These are phyloP conservation scores for Trametopsis cervina DNA, from an alignment of 768 basidiomycete species.

Conservation along the genomic window DNA sequence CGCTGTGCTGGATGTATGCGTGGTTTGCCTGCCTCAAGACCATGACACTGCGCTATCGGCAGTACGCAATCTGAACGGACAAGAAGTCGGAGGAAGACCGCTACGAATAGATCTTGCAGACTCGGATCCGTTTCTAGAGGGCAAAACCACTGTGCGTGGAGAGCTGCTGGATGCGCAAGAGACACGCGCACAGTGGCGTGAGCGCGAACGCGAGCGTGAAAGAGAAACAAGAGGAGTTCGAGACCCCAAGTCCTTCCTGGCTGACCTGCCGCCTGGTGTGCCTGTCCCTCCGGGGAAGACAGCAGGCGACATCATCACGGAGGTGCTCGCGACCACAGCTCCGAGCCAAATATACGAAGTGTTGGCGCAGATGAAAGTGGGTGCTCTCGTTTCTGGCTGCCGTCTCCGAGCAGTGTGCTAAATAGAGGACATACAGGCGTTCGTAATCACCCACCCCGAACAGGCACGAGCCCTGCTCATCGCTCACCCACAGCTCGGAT, in stretches of 20 bases:
- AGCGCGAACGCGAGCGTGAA: constrained; percentile 34
- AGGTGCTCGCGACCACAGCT: constrained; percentile 77
- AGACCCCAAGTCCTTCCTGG: constrained; percentile 43
- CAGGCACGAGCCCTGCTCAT: constrained; percentile 76
- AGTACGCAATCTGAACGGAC: constrained; percentile 91
- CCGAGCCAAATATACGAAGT: constrained; percentile 88
- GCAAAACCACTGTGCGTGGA: constrained; percentile 82
- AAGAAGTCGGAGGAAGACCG: constrained; percentile 86
- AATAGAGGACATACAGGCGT: constrained; percentile 78
- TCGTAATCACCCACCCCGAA: constrained; percentile 87
- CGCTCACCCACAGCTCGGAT: constrained; percentile 87
- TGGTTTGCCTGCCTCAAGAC: constrained; percentile 40
- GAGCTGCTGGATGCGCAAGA: constrained; percentile 71
- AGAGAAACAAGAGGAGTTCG: constrained; percentile 3
- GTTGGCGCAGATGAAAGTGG: constrained; percentile 96
- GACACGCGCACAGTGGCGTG: constrained; percentile 47
- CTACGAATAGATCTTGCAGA: constrained; percentile 93
- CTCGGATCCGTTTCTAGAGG: constrained; percentile 87
- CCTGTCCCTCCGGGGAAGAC: constrained; percentile 64
- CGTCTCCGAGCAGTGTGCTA: no score
- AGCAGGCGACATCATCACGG: constrained; percentile 77
- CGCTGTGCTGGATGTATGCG: neutral
- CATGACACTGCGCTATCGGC: constrained; percentile 95
- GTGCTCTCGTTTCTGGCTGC: no score
- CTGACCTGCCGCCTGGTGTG: constrained; percentile 68